A percentile compares a stretch with the other conserved stretches of the same genome.
phyloP scores from a whole-genome alignment of 306 rosid genomes.

The Fagus sylvatica region DNA sequence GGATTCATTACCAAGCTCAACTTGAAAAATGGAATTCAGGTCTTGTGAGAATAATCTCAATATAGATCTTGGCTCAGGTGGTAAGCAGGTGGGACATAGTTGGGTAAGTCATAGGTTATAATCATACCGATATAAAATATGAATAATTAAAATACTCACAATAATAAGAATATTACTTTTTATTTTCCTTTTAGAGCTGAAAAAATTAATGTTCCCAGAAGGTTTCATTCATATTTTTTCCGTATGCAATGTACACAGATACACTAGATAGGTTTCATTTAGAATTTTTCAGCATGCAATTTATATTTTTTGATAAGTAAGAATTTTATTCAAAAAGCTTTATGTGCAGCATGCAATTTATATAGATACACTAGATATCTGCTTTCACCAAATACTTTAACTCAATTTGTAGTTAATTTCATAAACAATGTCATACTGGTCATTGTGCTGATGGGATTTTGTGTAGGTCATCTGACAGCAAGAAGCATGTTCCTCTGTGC shows the following conservation, averaged over 20 bases:
- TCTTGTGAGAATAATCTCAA: neutral
- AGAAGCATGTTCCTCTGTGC: conserved; percentile 23
- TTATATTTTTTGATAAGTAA: neutral
- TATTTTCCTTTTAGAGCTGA: neutral
- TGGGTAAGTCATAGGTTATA: neutral
- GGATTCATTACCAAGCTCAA: neutral
- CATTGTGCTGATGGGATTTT: conserved; percentile 13
- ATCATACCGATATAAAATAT: neutral
- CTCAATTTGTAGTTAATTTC: neutral
- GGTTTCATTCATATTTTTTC: neutral
- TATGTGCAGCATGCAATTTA: conserved; percentile 1
- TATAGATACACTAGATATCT: neutral
- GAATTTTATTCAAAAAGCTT: too few relatives aligned
- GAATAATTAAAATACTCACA: neutral
- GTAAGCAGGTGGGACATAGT: neutral
- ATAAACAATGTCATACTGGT: conserved; percentile 2
- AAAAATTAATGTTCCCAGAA: neutral
- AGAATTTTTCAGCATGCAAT: conserved; percentile 1
- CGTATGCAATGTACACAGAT: conserved; percentile 5
- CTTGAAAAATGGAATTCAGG: neutral
- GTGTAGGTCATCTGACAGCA: conserved; percentile 21
- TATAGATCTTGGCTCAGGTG: neutral
- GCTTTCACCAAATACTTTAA: neutral
- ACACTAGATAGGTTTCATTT: conserved; percentile 7
- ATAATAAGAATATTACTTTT: neutral